Evolutionary conservation across 148 eudicot species (phyloP).

Genomic region (Arbutus unedo): DNA sequence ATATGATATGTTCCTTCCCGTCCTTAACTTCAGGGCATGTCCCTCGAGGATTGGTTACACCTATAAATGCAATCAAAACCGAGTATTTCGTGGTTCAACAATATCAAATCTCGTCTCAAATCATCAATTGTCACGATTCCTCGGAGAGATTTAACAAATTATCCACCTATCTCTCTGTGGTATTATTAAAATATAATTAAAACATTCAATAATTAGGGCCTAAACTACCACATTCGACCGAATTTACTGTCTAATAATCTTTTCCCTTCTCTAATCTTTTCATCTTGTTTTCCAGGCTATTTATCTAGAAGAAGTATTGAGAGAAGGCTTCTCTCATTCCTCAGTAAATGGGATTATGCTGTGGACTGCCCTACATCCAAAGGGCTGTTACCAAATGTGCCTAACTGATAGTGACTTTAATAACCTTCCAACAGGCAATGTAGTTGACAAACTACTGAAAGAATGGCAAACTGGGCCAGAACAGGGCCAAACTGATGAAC

Average conservation of each 20-base stretch:
- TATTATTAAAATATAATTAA: neutral
- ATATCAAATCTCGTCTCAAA: no score
- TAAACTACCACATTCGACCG: neutral
- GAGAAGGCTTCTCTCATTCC: conserved; percentile 78
- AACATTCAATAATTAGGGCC: neutral
- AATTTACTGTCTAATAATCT: neutral
- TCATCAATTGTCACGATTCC: no score
- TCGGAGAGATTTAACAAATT: no score
- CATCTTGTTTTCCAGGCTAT: conserved; percentile 37
- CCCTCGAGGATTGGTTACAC: no score
- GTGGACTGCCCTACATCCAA: conserved; percentile 64
- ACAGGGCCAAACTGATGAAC: conserved; percentile 46
- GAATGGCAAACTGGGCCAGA: conserved; percentile 66
- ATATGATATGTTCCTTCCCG: neutral
- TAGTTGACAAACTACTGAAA: conserved; percentile 59
- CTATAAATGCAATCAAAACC: no score
- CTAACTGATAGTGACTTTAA: conserved; percentile 56
- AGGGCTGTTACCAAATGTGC: conserved; percentile 90
- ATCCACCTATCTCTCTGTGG: no score
- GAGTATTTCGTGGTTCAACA: no score
- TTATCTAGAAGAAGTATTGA: conserved; percentile 60
- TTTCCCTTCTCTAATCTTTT: neutral
- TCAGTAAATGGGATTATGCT: conserved; percentile 71
- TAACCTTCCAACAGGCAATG: conserved; percentile 76
- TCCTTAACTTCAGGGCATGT: no score